Percentiles rank a stretch among this genome's conserved stretches.
Evolutionary conservation across 108 stramenopile species (phyloP).

Genomic region (Stephanodiscus triporus): DNA sequence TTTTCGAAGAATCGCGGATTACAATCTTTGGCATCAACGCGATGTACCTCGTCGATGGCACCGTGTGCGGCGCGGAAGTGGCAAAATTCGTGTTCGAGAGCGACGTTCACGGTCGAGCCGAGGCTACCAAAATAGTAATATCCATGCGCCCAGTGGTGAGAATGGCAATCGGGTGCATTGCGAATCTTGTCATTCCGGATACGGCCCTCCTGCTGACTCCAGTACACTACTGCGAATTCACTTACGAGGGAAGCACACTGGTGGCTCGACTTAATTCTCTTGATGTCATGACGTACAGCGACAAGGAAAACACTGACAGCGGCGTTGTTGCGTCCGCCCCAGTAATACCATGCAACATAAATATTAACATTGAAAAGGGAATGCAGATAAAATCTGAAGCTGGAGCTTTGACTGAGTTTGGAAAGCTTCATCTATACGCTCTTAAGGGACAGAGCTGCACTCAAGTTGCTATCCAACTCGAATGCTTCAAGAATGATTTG

Average conservation of each 20-base stretch:
- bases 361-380: slow-evolving; percentile 18
- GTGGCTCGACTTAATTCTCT: slow-evolving; percentile 19
- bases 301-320: slow-evolving; percentile 8
- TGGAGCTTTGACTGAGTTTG: slow-evolving; percentile 14
- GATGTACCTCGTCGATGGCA: slow-evolving; percentile 37
- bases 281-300: slow-evolving; percentile 21
- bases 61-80: slow-evolving; percentile 20
- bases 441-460: slow-evolving; percentile 3
- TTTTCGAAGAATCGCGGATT: slow-evolving; percentile 29
- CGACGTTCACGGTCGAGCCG: slow-evolving; percentile 15
- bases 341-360: slow-evolving; percentile 10
- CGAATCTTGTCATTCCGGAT: slow-evolving; percentile 26
- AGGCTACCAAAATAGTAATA: slow-evolving; percentile 7
- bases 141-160: slow-evolving; percentile 26
- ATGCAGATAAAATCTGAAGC: slow-evolving; percentile 25
- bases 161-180: slow-evolving; percentile 22
- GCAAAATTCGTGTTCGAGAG: slow-evolving; percentile 23
- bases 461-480: slow-evolving; percentile 31
- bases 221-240: slow-evolving; percentile 14
- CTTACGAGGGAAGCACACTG: slow-evolving; percentile 31
- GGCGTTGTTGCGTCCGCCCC: slow-evolving; percentile 17
- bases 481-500: slow-evolving; percentile 30
- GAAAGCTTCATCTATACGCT: slow-evolving; percentile 16
- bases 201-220: slow-evolving; percentile 22
- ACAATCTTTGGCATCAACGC: background rate